phyloP scores from a whole-genome alignment of 2,329 filamentous ascomycete genomes.

The Colletotrichum sp. region DNA sequence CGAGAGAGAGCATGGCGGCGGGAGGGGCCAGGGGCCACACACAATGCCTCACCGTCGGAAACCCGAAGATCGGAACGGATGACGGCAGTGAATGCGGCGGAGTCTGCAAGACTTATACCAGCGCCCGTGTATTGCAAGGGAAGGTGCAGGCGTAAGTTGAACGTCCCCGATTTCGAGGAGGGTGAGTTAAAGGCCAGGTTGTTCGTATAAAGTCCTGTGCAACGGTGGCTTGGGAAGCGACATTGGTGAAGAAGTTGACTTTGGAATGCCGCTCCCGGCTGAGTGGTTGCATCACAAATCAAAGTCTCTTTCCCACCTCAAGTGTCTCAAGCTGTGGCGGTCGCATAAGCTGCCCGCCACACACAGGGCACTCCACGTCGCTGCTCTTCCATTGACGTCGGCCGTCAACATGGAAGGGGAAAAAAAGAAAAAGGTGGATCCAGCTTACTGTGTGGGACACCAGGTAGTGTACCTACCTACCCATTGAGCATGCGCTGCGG shows the following conservation, averaged over 20 bases:
- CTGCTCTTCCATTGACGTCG: not conserved
- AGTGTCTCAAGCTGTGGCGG: conserved; percentile 17
- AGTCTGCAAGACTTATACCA: not conserved
- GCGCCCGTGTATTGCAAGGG: not conserved
- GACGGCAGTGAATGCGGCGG: not conserved
- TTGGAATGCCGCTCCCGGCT: not conserved
- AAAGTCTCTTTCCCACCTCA: conserved; percentile 2
- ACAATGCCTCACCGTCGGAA: not conserved
- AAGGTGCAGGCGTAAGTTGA: not conserved
- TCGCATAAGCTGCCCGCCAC: not conserved
- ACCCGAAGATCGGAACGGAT: not conserved
- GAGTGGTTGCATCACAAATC: conserved; percentile 19
- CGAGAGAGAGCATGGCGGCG: conserved; percentile 39
- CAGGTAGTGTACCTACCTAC: too few species aligned
- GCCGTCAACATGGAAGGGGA: not conserved
- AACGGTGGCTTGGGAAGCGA: not conserved
- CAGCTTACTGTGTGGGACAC: not conserved
- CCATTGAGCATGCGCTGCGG: not conserved
- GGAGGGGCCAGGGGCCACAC: not conserved
- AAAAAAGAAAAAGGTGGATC: not conserved
- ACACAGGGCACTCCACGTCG: not conserved
- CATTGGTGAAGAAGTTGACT: not conserved
- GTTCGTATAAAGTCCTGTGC: not conserved
- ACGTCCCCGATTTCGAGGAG: not conserved
- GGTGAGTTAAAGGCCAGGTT: not conserved